phyloP scores from a whole-genome alignment of 768 basidiomycete genomes.

The Baorangia bicolor region DNA sequence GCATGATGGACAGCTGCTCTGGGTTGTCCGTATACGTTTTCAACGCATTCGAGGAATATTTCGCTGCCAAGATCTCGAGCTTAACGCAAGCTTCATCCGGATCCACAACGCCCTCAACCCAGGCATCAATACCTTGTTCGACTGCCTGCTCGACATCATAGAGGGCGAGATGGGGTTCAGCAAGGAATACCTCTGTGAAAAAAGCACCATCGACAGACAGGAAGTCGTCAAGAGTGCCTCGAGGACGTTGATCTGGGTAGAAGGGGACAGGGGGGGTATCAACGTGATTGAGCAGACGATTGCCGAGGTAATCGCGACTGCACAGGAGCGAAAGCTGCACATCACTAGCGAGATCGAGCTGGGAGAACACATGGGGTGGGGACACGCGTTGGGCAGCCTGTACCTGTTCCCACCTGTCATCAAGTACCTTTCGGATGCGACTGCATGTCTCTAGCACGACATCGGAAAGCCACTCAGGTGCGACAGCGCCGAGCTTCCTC shows the following conservation, averaged over 20 bases:
- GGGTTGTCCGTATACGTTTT: conserved; percentile 34
- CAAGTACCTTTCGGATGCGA: conserved; percentile 38
- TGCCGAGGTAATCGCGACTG: conserved; percentile 29
- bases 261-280: conserved; percentile 6
- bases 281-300: conserved; percentile 6
- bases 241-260: not conserved
- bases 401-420: conserved; percentile 36
- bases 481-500: conserved; percentile 23
- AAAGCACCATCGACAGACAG: conserved; percentile 11
- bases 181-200: conserved; percentile 10
- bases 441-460: conserved; percentile 37
- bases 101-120: conserved; percentile 28
- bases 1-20: conserved; percentile 39
- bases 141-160: conserved; percentile 40
- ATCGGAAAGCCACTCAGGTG: conserved; percentile 36
- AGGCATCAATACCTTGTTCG: conserved; percentile 30
- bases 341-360: conserved; percentile 31
- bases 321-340: conserved; percentile 33
- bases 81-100: conserved; percentile 22
- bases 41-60: conserved; percentile 28
- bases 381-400: conserved; percentile 25
- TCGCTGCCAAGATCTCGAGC: conserved; percentile 27
- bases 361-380: not conserved
- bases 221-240: conserved; percentile 20
- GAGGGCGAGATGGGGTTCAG: conserved; percentile 21